Conservation (phyloP, 345 rosid genomes). For the Eucalyptus camaldulensis region DNA sequence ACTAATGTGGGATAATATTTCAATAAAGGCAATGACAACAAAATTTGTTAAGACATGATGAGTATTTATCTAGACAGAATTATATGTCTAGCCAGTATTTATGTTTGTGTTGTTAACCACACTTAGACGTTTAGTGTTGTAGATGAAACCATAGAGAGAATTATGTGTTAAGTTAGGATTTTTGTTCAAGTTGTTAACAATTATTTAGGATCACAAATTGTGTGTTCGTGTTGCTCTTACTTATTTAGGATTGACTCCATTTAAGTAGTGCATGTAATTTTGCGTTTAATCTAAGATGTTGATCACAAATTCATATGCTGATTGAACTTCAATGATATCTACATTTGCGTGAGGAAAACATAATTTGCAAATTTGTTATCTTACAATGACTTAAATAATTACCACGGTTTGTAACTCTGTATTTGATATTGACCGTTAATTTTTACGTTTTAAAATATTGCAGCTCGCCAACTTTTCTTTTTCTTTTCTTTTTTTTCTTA, state of each 20-base stretch:
- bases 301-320: too few relatives aligned
- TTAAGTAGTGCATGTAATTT: not conserved
- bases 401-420: fast-evolving
- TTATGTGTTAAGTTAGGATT: not conserved
- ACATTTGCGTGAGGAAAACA: too few relatives aligned
- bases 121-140: not conserved
- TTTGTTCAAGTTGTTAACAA: not conserved
- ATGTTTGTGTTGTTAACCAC: not conserved
- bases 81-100: not conserved
- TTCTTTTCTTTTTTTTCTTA: too few relatives aligned
- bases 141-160: not conserved
- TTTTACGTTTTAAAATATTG: too few relatives aligned
- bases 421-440: too few relatives aligned
- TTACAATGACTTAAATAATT: too few relatives aligned
- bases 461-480: not conserved
- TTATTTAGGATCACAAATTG: not conserved
- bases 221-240: too few relatives aligned
- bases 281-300: not conserved
- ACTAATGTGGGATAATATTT: fast-evolving
- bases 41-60: fast-evolving
- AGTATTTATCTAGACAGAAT: fast-evolving
- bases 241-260: not conserved
- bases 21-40: fast-evolving
- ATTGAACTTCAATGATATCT: too few relatives aligned
- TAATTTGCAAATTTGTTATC: too few relatives aligned